phyloP scores from a whole-genome alignment of 2,329 filamentous ascomycete genomes.

The Talaromyces sp. region DNA sequence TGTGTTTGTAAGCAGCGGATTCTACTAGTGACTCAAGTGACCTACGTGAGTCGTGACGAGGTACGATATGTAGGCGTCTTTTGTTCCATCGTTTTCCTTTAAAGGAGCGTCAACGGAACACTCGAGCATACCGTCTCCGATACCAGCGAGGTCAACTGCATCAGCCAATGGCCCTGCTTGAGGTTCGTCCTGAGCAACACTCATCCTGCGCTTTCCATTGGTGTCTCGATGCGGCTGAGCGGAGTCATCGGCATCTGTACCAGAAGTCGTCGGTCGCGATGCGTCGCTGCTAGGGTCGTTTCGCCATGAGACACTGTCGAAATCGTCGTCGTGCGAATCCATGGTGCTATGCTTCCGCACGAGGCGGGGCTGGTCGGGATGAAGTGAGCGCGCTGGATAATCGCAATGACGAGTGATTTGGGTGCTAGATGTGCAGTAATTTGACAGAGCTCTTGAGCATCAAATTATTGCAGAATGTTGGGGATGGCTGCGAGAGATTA shows the following conservation, averaged over 20 bases:
- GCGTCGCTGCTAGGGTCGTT: slow-evolving; percentile 55
- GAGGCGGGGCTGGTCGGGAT: slow-evolving; percentile 4
- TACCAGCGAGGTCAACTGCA: slow-evolving; percentile 60
- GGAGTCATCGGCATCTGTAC: slow-evolving; percentile 40
- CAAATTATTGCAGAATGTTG: not conserved
- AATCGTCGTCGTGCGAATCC: slow-evolving; percentile 60
- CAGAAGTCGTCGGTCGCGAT: slow-evolving; percentile 41
- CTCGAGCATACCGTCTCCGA: slow-evolving; percentile 71
- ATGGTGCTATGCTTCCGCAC: slow-evolving; percentile 28
- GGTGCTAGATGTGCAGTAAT: not conserved
- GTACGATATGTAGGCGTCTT: slow-evolving; percentile 95
- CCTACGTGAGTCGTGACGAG: slow-evolving; percentile 82
- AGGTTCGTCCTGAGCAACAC: slow-evolving; percentile 43
- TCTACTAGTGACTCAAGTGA: slow-evolving; percentile 14
- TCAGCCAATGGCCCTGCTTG: slow-evolving; percentile 52
- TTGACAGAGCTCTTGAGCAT: not conserved
- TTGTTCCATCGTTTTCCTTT: slow-evolving; percentile 95
- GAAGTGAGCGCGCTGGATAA: not conserved
- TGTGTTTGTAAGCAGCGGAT: not conserved
- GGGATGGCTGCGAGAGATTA: not conserved
- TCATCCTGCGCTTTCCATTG: slow-evolving; percentile 50
- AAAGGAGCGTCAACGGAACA: slow-evolving; percentile 78
- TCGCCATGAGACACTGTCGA: slow-evolving; percentile 77
- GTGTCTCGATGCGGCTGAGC: slow-evolving; percentile 36
- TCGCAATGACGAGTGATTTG: not conserved